phyloP scores from a whole-genome alignment of 2,329 filamentous ascomycete genomes.

The Coniella lustricola region DNA sequence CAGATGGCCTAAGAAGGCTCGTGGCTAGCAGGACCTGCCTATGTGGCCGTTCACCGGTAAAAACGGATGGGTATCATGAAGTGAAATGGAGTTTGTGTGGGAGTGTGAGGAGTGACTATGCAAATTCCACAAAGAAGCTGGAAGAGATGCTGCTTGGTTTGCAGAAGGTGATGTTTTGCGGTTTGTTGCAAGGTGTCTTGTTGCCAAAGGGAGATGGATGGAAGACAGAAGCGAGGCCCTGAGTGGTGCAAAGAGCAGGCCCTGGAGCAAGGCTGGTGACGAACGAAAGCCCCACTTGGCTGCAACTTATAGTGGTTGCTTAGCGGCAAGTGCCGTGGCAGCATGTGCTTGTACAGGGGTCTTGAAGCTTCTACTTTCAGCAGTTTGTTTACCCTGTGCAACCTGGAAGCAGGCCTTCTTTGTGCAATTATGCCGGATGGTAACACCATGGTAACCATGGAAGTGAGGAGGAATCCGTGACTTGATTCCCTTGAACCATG shows the following conservation, averaged over 20 bases:
- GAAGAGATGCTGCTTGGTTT: not conserved
- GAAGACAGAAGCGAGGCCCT: not conserved
- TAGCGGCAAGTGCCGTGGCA: not conserved
- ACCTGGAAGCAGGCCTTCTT: too few relatives aligned
- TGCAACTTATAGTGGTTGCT: not conserved
- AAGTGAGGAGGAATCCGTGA: too few relatives aligned
- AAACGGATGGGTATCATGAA: too few relatives aligned
- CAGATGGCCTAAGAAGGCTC: not conserved
- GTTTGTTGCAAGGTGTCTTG: constrained; percentile 17
- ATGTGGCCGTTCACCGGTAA: too few relatives aligned
- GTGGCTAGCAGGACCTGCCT: not conserved
- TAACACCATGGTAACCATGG: too few relatives aligned
- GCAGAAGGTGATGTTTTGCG: not conserved
- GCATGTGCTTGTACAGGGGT: constrained; percentile 6
- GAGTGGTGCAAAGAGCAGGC: not conserved
- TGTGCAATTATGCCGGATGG: too few relatives aligned
- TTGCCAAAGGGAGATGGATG: constrained; percentile 1
- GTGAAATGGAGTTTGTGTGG: too few relatives aligned
- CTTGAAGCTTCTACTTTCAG: not conserved
- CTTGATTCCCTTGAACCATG: too few relatives aligned
- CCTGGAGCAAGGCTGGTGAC: constrained; percentile 10
- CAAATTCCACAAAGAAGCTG: too few relatives aligned
- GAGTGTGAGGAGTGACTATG: too few relatives aligned
- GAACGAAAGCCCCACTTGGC: constrained; percentile 7
- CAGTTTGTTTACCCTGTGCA: too few relatives aligned